These are phyloP conservation scores for Zostera marina DNA, from an alignment of 116 monocot species.

Conservation along the genomic window DNA sequence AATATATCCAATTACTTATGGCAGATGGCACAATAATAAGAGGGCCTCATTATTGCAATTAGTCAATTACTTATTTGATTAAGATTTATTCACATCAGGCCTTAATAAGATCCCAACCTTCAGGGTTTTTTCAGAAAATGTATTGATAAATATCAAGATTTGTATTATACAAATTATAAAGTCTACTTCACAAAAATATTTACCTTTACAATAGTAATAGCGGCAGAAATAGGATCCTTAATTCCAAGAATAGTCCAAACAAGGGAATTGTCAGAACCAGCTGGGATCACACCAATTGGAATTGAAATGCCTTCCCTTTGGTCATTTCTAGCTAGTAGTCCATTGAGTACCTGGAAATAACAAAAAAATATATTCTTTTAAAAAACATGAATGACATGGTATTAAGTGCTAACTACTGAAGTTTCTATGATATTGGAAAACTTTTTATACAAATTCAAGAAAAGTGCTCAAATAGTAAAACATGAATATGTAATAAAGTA, in stretches of 20 bases:
- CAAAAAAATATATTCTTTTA: neutral
- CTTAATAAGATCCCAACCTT: too few species aligned
- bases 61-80: conserved; percentile 1
- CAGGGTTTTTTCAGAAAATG: neutral
- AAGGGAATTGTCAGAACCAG: conserved; percentile 98
- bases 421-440: neutral
- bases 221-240: conserved; percentile 87
- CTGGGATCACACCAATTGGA: conserved; percentile 97
- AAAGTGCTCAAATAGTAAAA: neutral
- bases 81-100: neutral
- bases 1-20: too few species aligned
- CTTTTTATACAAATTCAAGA: neutral
- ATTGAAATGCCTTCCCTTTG: conserved; percentile 88
- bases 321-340: conserved; percentile 65
- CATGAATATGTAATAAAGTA: neutral
- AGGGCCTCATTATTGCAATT: neutral
- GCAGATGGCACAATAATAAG: neutral
- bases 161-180: neutral
- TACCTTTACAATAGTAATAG: conserved; percentile 90
- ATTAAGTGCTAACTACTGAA: neutral
- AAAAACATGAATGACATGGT: neutral
- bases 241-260: conserved; percentile 93
- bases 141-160: neutral
- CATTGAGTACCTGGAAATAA: conserved; percentile 78
- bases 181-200: neutral